These are phyloP conservation scores for Scytalidium sp. DNA, from an alignment of 2,329 filamentous ascomycete genomes.

Conservation along the genomic window DNA sequence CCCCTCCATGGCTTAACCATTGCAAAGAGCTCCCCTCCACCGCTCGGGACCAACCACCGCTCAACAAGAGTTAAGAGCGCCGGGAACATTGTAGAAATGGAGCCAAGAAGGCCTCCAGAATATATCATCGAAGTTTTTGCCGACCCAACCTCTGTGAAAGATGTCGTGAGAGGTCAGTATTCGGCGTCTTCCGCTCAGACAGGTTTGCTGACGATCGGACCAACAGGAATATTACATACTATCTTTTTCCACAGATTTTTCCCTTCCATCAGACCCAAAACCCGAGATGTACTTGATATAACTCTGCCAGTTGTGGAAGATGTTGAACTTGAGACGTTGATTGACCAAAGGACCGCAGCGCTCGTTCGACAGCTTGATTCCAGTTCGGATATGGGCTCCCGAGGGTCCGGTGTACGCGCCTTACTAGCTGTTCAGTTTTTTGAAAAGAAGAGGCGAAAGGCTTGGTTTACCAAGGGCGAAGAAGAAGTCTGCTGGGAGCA, in stretches of 20 bases:
- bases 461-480: conserved; percentile 74
- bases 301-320: conserved; percentile 88
- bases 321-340: conserved; percentile 86
- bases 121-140: conserved; percentile 94
- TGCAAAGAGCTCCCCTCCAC: conserved; percentile 1
- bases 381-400: conserved; percentile 41
- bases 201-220: conserved; percentile 8
- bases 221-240: conserved; percentile 81
- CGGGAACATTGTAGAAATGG: conserved; percentile 42
- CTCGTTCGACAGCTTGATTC: conserved; percentile 75
- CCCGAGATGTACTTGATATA: conserved; percentile 86
- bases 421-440: conserved; percentile 90
- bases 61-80: conserved; percentile 10
- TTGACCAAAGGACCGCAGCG: conserved; percentile 79
- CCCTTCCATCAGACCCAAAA: conserved; percentile 76
- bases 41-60: conserved; percentile 1
- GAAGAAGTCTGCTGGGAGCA: conserved; percentile 97
- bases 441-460: conserved; percentile 85
- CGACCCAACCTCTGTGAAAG: conserved; percentile 83
- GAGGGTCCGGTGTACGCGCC: conserved; percentile 61
- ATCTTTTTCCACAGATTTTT: conserved; percentile 99
- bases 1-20: not conserved
- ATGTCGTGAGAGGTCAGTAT: conserved; percentile 80
- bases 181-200: not conserved
- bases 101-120: conserved; percentile 69